These are phyloP conservation scores for Coemansia sp. DNA, from an alignment of 192 early-diverging fungal species.

Conservation along the genomic window DNA sequence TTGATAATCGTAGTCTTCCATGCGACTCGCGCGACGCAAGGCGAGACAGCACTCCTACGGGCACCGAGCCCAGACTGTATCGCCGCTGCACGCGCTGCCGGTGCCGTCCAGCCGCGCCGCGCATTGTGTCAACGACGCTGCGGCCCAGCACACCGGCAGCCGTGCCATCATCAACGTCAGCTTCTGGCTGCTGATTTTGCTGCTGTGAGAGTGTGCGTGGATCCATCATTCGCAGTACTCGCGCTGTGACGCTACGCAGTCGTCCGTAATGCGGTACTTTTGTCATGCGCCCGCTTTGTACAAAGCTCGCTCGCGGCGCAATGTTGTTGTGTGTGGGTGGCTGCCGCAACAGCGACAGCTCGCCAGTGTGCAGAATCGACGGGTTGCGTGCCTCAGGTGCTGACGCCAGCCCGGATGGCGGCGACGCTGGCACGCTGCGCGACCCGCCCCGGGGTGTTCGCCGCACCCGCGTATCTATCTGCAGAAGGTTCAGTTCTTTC, in stretches of 20 bases:
- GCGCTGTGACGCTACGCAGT: constrained; percentile 48
- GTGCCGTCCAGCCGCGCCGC: constrained; percentile 8
- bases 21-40: constrained; percentile 28
- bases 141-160: constrained; percentile 34
- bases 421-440: constrained; percentile 38
- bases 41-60: constrained; percentile 20
- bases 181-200: constrained; percentile 16
- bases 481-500: constrained; percentile 18
- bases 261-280: constrained; percentile 55
- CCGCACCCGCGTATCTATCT: constrained; percentile 34
- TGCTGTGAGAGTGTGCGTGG: constrained; percentile 33
- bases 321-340: not conserved
- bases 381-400: constrained; percentile 14
- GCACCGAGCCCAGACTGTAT: constrained; percentile 34
- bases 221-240: constrained; percentile 49
- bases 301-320: constrained; percentile 9
- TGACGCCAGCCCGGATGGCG: constrained; percentile 16
- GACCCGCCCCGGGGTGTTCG: constrained; percentile 36
- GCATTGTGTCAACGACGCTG: constrained; percentile 29
- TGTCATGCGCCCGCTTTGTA: constrained; percentile 49
- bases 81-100: constrained; percentile 18
- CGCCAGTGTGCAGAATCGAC: constrained; percentile 23
- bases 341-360: constrained; percentile 7
- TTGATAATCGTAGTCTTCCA: constrained; percentile 7
- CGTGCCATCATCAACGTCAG: constrained; percentile 20